Evolutionary conservation across 2,329 filamentous ascomycete species (phyloP).

Genomic region (Scytalidium sp.): DNA sequence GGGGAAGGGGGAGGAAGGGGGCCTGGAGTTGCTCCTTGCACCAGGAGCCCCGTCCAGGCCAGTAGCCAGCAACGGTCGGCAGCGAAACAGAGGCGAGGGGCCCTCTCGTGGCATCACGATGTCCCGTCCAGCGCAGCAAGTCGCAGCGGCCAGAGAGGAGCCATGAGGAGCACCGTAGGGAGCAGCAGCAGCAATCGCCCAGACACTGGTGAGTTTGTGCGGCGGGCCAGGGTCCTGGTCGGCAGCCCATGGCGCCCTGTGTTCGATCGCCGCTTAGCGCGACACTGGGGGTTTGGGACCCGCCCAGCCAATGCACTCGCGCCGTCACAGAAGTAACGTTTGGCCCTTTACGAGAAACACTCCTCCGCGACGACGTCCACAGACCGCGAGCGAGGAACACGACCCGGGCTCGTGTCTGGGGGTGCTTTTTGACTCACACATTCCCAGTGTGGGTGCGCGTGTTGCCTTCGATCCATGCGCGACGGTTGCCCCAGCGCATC

Average conservation of each 20-base stretch:
- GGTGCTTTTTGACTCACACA: no score
- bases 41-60: not conserved
- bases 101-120: no score
- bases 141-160: not conserved
- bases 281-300: slow-evolving; percentile 8
- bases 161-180: not conserved
- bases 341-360: not conserved
- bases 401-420: no score
- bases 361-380: no score
- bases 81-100: no score
- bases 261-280: slow-evolving; percentile 4
- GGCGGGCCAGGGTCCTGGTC: not conserved
- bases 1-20: slow-evolving; percentile 12
- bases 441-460: not conserved
- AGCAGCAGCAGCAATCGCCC: no score
- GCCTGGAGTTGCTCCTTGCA: slow-evolving; percentile 3
- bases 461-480: not conserved
- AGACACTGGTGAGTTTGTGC: no score
- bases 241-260: not conserved
- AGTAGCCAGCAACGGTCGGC: no score
- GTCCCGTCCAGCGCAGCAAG: no score
- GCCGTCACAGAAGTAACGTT: no score
- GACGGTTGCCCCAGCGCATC: not conserved
- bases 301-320: not conserved
- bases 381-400: no score